These are phyloP conservation scores for Diaporthe ilicicola DNA, from an alignment of 2,329 filamentous ascomycete species.

Conservation along the genomic window DNA sequence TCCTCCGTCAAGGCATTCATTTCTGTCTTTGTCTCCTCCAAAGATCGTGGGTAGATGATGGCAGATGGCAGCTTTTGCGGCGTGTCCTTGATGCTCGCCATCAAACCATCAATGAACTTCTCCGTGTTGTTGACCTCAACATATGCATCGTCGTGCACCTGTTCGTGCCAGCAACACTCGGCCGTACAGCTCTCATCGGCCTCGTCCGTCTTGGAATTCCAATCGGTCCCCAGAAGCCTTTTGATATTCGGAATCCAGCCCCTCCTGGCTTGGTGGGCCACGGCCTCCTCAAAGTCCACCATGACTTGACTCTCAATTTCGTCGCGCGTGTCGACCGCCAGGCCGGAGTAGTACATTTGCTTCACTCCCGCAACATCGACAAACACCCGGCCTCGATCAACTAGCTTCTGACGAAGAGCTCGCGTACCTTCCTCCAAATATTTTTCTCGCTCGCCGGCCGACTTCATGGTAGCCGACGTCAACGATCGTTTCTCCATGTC, in stretches of 20 bases:
- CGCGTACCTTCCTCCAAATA: not conserved
- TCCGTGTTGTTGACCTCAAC: not conserved
- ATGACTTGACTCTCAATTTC: slow-evolving; percentile 43
- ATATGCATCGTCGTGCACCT: not conserved
- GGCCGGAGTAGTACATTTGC: slow-evolving; percentile 40
- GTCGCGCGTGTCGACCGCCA: slow-evolving; percentile 35
- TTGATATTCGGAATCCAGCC: not conserved
- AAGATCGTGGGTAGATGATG: not conserved
- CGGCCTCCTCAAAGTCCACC: slow-evolving; percentile 40
- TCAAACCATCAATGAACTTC: not conserved
- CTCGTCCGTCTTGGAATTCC: not conserved
- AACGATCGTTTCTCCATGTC: not conserved
- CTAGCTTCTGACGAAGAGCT: not conserved
- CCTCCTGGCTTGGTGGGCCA: slow-evolving; percentile 19
- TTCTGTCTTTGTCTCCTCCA: not conserved
- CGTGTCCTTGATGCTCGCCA: not conserved
- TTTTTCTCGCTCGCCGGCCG: too few species aligned
- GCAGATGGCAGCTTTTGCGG: not conserved
- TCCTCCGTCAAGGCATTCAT: slow-evolving; percentile 33
- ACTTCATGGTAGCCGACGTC: not conserved
- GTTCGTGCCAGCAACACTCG: not conserved
- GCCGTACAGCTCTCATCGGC: slow-evolving; percentile 6
- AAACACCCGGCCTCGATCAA: slow-evolving; percentile 29
- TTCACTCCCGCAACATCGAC: slow-evolving; percentile 25
- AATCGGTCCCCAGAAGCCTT: not conserved